Base-by-base conservation (phyloP, 441 rosid genomes). In the Arabidopsis lyrata region DNA sequence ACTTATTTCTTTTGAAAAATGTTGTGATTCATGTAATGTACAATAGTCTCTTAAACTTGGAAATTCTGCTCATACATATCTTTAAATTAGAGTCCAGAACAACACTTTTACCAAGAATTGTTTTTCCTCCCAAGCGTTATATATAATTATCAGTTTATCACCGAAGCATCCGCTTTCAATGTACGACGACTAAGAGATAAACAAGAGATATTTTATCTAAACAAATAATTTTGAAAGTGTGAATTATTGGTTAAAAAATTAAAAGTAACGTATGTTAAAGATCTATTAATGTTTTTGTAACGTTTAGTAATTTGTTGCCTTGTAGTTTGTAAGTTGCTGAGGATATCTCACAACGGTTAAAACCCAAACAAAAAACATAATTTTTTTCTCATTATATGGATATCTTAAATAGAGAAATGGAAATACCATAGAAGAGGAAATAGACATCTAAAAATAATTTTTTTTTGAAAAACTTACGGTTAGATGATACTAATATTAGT, bases 261-360 rank as follows among this genome's bases (percentile, higher is more conserved):
- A 41, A 13, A 13, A 39, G 44, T 20, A 48, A 65, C 45, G 70
- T 65, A 49, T 9, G 70, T 52, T 50, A 36, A 52, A 66, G 49
- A 11, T 8, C 9, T 66, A 22, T 66, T 52, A 3, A 49, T 47
- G 58, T 13, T 34, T n/a, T n/a, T n/a, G n/a, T n/a, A n/a, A n/a
- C n/a, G n/a, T 34, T 65, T 65, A 45, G 34, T 48, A 16, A 34
- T 48, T 20, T 50, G 70, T 65, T 65, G n/a, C 45, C 70, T 48
- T 16, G 55, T n/a, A n/a, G n/a, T n/a, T 1, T 27, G 29, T 27
- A 27, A 61, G 45, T 36, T 36, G 29, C 38, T 32, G 15, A 18
- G 16, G n/a, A 58, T 36, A 36, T 11, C 31, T 18, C 45, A 18
- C 16, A 18, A 10, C 27, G 5, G n/a, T 18, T 3, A 2, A 3